Conservation (phyloP, 176 grass and related monocot genomes). For the Cocos nucifera region DNA sequence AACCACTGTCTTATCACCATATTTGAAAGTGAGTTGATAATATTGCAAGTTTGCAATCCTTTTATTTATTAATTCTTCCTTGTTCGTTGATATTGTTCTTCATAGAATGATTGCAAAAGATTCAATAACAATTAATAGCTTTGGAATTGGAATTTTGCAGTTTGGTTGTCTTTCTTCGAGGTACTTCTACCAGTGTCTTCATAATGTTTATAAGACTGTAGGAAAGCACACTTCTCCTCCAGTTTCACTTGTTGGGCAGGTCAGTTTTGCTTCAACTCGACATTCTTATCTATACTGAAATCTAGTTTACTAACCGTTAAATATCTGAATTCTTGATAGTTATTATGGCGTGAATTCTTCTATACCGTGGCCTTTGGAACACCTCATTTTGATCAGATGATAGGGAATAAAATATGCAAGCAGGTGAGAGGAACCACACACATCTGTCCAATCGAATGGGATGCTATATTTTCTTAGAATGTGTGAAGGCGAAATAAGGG, state of each 20-base stretch:
- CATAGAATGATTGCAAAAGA: neutral
- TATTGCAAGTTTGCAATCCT: too few relatives aligned
- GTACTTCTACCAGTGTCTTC: constrained; percentile 80
- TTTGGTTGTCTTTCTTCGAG: constrained; percentile 85
- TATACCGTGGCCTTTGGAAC: constrained; percentile 73
- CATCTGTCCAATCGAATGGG: neutral
- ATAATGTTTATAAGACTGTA: constrained; percentile 47
- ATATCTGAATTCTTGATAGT: constrained; percentile 26
- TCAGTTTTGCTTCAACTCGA: constrained; percentile 8
- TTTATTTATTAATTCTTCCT: too few relatives aligned
- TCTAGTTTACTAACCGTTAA: neutral
- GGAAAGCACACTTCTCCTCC: constrained; percentile 75
- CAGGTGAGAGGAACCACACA: constrained; percentile 27
- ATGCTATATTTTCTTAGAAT: neutral
- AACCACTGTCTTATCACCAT: constrained; percentile 74
- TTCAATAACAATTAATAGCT: neutral
- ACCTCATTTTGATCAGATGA: constrained; percentile 77
- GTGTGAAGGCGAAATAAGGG: too few relatives aligned
- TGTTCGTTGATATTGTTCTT: too few relatives aligned
- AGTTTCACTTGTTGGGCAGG: constrained; percentile 62
- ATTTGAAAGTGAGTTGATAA: constrained; percentile 50
- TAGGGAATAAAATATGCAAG: constrained; percentile 82
- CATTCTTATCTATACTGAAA: constrained; percentile 1
- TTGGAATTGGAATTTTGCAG: constrained; percentile 25
- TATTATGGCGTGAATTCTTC: constrained; percentile 85